Percentiles rank a stretch among this genome's conserved stretches.
These are phyloP conservation scores for Bipolaris zeicola DNA, from an alignment of 2,329 filamentous ascomycete species.

Conservation along the genomic window DNA sequence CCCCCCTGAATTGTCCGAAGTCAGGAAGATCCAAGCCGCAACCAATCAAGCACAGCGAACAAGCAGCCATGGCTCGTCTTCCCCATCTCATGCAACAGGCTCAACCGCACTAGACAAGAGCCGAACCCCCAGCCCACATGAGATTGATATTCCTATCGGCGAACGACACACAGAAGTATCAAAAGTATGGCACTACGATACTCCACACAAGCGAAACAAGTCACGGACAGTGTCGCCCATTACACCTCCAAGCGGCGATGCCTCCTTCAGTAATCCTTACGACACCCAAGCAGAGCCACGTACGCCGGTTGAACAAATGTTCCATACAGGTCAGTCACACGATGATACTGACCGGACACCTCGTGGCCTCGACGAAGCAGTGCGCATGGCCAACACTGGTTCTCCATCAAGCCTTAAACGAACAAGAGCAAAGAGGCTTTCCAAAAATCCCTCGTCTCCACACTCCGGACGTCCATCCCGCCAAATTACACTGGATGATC, in stretches of 20 bases:
- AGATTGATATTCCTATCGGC: slow-evolving; percentile 67
- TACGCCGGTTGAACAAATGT: slow-evolving; percentile 25
- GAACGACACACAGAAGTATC: slow-evolving; percentile 58
- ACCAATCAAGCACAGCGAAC: slow-evolving; percentile 48
- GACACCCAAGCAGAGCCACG: slow-evolving; percentile 22
- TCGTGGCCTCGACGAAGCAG: slow-evolving; percentile 46
- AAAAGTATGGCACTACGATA: slow-evolving; percentile 52
- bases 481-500: slow-evolving; percentile 45
- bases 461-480: slow-evolving; percentile 40
- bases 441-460: slow-evolving; percentile 37
- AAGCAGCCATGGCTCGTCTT: slow-evolving; percentile 61
- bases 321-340: slow-evolving; percentile 16
- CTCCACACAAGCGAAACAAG: slow-evolving; percentile 35
- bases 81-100: slow-evolving; percentile 50
- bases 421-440: slow-evolving; percentile 48
- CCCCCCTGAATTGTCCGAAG: slow-evolving; percentile 60
- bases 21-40: slow-evolving; percentile 59
- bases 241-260: slow-evolving; percentile 47
- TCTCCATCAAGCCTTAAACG: slow-evolving; percentile 45
- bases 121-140: slow-evolving; percentile 55
- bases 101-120: slow-evolving; percentile 47
- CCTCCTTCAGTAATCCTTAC: slow-evolving; percentile 33
- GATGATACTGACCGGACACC: slow-evolving; percentile 40
- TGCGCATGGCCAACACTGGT: slow-evolving; percentile 36
- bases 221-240: slow-evolving; percentile 44